These are phyloP conservation scores for Pseudozyma flocculosa DNA, from an alignment of 1,284 basidiomycete genomes.

Conservation along the genomic window DNA sequence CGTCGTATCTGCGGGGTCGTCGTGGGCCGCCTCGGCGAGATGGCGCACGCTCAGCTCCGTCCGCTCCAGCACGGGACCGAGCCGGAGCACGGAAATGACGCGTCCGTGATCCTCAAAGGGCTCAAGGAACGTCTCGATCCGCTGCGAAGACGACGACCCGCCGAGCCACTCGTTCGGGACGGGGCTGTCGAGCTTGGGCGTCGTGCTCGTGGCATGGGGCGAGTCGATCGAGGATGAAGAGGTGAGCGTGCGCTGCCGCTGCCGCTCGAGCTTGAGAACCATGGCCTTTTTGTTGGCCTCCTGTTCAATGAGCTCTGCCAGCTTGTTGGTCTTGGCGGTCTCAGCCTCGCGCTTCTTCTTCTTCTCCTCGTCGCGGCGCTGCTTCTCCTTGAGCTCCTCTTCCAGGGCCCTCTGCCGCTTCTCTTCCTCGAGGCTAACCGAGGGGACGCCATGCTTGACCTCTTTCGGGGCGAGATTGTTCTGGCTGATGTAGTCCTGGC, in stretches of 20 bases:
- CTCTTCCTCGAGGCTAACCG: slow-evolving; percentile 51
- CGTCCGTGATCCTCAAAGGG: slow-evolving; percentile 39
- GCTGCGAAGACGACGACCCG: not conserved
- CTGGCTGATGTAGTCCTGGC: slow-evolving; percentile 48
- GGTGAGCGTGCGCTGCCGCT: slow-evolving; percentile 21
- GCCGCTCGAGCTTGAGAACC: slow-evolving; percentile 36
- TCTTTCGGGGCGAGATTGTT: slow-evolving; percentile 31
- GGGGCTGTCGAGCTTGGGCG: not conserved
- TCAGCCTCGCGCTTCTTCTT: slow-evolving; percentile 25
- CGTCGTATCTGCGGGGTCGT: slow-evolving; percentile 24
- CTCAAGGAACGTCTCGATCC: slow-evolving; percentile 43
- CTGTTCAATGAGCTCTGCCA: slow-evolving; percentile 42
- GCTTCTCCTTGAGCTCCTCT: slow-evolving; percentile 32
- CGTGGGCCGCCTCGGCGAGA: slow-evolving; percentile 28
- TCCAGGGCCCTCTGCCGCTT: slow-evolving; percentile 44
- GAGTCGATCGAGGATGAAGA: not conserved
- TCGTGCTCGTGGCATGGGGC: not conserved
- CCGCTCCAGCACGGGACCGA: slow-evolving; percentile 41
- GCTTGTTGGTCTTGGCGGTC: slow-evolving; percentile 36
- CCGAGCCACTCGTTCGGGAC: not conserved
- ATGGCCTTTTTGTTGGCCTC: slow-evolving; percentile 42
- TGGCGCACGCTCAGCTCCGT: slow-evolving; percentile 28
- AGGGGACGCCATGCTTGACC: slow-evolving; percentile 24
- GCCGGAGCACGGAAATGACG: slow-evolving; percentile 24
- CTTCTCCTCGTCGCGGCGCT: slow-evolving; percentile 22